Conservation (phyloP, 495 filamentous ascomycete genomes). For the Penicillium riverlandense region DNA sequence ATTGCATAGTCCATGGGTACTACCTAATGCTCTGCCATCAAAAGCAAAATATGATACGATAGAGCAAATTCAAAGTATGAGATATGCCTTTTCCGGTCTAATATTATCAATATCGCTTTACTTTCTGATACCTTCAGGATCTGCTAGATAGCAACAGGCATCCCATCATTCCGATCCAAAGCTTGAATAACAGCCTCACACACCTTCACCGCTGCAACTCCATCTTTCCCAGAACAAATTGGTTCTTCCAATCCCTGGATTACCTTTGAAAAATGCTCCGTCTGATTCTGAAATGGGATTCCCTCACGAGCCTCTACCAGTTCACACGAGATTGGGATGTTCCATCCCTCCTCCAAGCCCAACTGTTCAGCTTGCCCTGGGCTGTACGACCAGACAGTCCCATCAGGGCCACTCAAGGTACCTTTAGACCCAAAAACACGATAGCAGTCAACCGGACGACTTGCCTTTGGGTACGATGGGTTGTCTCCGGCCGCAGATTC, state of each 20-base stretch:
- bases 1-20: too few relatives aligned
- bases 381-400: slow-evolving; percentile 3
- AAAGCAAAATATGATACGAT: too few relatives aligned
- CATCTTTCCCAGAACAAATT: slow-evolving; percentile 6
- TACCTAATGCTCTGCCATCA: too few relatives aligned
- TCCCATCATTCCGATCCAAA: slow-evolving; percentile 1
- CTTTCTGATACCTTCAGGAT: too few relatives aligned
- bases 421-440: slow-evolving; percentile 7
- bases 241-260: neutral
- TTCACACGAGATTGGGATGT: neutral
- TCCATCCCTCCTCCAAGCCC: slow-evolving; percentile 1
- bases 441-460: slow-evolving; percentile 2
- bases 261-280: slow-evolving; percentile 4
- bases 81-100: too few relatives aligned
- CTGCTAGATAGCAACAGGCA: neutral
- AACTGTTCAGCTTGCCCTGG: neutral
- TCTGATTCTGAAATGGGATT: slow-evolving; percentile 5
- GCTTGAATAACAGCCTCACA: slow-evolving; percentile 5
- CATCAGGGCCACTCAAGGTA: slow-evolving; percentile 1
- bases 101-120: too few relatives aligned
- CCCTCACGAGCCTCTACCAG: neutral
- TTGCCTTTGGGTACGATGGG: slow-evolving; percentile 6
- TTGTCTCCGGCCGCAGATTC: slow-evolving; percentile 9
- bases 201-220: slow-evolving; percentile 3
- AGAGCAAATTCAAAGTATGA: too few relatives aligned